Evolutionary conservation across 495 filamentous ascomycete genomes (phyloP).

Genomic region (Cladorrhinum samala): DNA sequence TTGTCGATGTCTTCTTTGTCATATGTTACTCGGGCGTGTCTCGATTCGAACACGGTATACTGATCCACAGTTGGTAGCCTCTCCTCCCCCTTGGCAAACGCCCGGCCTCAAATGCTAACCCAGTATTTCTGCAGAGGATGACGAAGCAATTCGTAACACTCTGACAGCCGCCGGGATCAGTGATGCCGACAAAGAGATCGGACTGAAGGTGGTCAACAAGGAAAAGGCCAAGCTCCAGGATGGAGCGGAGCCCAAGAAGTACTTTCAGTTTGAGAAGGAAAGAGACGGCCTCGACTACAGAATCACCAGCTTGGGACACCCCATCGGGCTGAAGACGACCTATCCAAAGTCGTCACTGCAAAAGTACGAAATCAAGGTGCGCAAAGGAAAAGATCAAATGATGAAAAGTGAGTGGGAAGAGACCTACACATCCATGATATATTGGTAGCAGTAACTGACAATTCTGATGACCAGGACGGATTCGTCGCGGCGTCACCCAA

Average conservation of each 20-base stretch:
- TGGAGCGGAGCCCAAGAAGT: conserved; percentile 17
- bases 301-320: conserved; percentile 33
- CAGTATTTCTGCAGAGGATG: conserved; percentile 28
- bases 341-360: conserved; percentile 27
- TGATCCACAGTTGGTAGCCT: conserved; percentile 33
- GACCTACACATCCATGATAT: neutral
- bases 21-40: conserved; percentile 36
- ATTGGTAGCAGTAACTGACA: neutral
- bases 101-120: neutral
- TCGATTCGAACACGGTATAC: conserved; percentile 34
- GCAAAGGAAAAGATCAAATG: conserved; percentile 27
- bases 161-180: conserved; percentile 18
- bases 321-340: conserved; percentile 25
- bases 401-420: conserved; percentile 24
- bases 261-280: conserved; percentile 27
- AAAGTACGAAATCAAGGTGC: conserved; percentile 32
- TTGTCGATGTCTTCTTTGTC: conserved; percentile 38
- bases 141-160: conserved; percentile 28
- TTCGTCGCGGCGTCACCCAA: conserved; percentile 29
- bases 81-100: neutral
- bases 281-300: conserved; percentile 26
- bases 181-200: conserved; percentile 8
- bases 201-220: conserved; percentile 18
- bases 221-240: conserved; percentile 6
- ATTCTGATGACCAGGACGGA: conserved; percentile 17